Conservation (phyloP, 1,284 basidiomycete genomes). For the Boletus mariae region DNA sequence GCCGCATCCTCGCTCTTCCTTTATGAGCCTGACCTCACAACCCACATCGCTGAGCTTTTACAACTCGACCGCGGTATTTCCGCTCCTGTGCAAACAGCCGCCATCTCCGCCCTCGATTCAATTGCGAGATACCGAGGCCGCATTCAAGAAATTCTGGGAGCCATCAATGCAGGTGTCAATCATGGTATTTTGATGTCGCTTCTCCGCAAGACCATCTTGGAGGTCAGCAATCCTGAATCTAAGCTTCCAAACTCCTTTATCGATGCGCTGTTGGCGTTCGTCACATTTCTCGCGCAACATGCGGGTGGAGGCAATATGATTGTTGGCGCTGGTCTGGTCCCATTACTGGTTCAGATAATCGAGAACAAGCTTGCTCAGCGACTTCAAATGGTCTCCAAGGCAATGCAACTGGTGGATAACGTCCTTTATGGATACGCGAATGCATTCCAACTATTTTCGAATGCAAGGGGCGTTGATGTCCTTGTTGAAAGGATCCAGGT, state of each 20-base stretch:
- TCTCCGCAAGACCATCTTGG: constrained; percentile 74
- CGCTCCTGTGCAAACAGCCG: constrained; percentile 73
- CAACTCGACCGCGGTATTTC: constrained; percentile 73
- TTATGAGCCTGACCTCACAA: constrained; percentile 90
- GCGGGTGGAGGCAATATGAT: constrained; percentile 88
- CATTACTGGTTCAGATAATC: constrained; percentile 84
- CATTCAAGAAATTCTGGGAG: constrained; percentile 83
- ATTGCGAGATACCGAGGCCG: constrained; percentile 82
- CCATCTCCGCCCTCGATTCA: constrained; percentile 87
- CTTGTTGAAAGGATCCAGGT: constrained; percentile 87
- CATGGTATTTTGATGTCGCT: constrained; percentile 92
- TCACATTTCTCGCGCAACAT: constrained; percentile 85
- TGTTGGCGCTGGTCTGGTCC: constrained; percentile 94
- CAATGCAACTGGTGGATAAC: constrained; percentile 90
- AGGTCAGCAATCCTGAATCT: constrained; percentile 63
- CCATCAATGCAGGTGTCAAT: constrained; percentile 93
- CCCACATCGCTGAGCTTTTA: constrained; percentile 85
- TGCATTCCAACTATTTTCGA: constrained; percentile 85
- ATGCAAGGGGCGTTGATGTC: constrained; percentile 80
- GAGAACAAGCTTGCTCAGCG: constrained; percentile 70
- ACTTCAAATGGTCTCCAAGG: constrained; percentile 76
- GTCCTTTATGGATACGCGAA: constrained; percentile 88
- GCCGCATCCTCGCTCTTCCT: constrained; percentile 84
- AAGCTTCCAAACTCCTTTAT: constrained; percentile 50
- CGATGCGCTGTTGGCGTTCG: constrained; percentile 82